Evolutionary conservation across 306 rosid genomes (phyloP).

Genomic region (Crataegus laevigata): DNA sequence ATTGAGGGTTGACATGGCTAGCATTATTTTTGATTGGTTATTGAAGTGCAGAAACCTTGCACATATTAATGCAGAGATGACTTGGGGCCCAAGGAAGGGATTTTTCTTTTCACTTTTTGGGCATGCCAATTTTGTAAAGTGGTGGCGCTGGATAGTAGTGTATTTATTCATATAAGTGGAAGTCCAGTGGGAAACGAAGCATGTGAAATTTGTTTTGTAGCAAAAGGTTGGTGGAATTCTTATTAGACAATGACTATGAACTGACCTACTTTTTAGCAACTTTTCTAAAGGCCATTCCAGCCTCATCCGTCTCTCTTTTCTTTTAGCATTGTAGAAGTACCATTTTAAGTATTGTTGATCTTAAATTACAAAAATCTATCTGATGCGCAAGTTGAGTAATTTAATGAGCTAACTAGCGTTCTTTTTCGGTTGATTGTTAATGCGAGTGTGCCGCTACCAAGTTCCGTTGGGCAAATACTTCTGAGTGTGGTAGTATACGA

Average conservation of each 20-base stretch:
- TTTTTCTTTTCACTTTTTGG: conserved; percentile 14
- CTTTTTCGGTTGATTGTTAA: too few species aligned
- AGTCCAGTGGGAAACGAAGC: not conserved
- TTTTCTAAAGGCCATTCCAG: too few species aligned
- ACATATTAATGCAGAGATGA: conserved; percentile 16
- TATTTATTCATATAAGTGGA: too few species aligned
- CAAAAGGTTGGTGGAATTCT: conserved; percentile 31
- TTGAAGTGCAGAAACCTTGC: not conserved
- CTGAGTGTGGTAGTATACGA: too few species aligned
- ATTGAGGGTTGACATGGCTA: conserved; percentile 18
- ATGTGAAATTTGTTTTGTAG: conserved; percentile 47
- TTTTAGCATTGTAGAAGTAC: too few species aligned
- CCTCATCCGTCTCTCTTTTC: too few species aligned
- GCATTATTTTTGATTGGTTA: conserved; percentile 21
- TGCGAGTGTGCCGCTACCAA: too few species aligned
- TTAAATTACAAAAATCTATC: too few species aligned
- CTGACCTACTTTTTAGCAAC: conserved; percentile 2
- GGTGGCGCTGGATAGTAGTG: not conserved
- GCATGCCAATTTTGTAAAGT: not conserved
- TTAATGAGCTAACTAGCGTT: too few species aligned
- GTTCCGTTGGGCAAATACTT: too few species aligned
- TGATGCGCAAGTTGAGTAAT: too few species aligned
- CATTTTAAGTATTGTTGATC: too few species aligned
- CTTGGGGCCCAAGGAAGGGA: conserved; percentile 43
- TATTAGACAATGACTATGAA: conserved; percentile 40